Percentiles rank a stretch among this genome's conserved stretches.
phyloP scores from a whole-genome alignment of 306 rosid genomes.

The Cicer pinnatifidum region DNA sequence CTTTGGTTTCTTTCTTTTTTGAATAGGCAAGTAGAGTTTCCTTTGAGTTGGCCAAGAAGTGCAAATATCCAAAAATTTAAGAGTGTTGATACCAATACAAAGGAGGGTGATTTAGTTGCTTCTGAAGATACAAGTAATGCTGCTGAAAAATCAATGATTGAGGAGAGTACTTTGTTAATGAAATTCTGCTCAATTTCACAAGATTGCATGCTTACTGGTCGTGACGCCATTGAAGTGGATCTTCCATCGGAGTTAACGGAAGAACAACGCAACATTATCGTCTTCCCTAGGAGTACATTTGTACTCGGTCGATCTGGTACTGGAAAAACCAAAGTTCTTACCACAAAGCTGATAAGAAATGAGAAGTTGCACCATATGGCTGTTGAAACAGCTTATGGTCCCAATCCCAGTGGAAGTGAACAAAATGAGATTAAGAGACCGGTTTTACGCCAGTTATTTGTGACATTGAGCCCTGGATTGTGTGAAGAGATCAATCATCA shows the following conservation, averaged over 20 bases:
- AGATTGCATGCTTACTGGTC: slow-evolving; percentile 48
- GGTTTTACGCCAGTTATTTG: slow-evolving; percentile 61
- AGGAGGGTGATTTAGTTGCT: slow-evolving; percentile 23
- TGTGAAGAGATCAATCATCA: slow-evolving; percentile 64
- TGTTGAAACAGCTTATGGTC: slow-evolving; percentile 29
- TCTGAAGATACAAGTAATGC: slow-evolving; percentile 48
- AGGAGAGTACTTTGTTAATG: slow-evolving; percentile 68
- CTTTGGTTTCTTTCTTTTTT: slow-evolving; percentile 1
- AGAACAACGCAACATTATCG: slow-evolving; percentile 57
- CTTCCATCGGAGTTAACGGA: slow-evolving; percentile 66
- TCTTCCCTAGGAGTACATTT: slow-evolving; percentile 55
- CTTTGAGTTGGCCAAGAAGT: slow-evolving; percentile 54
- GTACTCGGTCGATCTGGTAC: slow-evolving; percentile 78
- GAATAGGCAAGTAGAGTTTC: slow-evolving; percentile 53
- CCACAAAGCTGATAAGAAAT: slow-evolving; percentile 61
- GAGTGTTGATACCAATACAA: slow-evolving; percentile 25
- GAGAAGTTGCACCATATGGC: slow-evolving; percentile 55
- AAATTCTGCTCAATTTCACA: slow-evolving; percentile 62
- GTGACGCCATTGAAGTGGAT: slow-evolving; percentile 53
- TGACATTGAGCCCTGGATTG: slow-evolving; percentile 68
- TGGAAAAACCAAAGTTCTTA: slow-evolving; percentile 75
- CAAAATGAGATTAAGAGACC: slow-evolving; percentile 26
- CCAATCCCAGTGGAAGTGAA: background rate
- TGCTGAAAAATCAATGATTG: slow-evolving; percentile 61
- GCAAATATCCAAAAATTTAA: slow-evolving; percentile 44